These are phyloP conservation scores for Emmonsiellopsis sp. DNA, from an alignment of 2,329 filamentous ascomycete genomes.

Conservation along the genomic window DNA sequence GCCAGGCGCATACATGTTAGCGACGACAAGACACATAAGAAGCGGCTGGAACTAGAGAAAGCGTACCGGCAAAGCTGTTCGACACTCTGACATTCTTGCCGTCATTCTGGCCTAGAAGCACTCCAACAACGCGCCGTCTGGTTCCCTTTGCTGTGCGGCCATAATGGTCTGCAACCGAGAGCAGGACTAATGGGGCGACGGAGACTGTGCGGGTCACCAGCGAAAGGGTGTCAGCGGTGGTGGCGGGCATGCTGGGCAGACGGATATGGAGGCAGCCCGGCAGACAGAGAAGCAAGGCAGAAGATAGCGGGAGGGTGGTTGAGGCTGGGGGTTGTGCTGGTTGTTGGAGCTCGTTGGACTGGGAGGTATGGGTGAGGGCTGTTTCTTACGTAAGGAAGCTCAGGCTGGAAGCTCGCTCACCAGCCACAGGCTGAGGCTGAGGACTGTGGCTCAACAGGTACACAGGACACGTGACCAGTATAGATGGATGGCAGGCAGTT, in stretches of 20 bases:
- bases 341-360: background rate
- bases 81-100: constrained; percentile 94
- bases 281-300: background rate
- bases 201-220: constrained; percentile 92
- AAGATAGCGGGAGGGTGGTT: background rate
- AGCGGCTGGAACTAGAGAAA: background rate
- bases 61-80: constrained; percentile 92
- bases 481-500: no score
- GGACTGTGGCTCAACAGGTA: background rate
- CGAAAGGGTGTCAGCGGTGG: constrained; percentile 90
- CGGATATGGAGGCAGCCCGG: background rate
- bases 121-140: constrained; percentile 82
- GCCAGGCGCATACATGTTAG: background rate
- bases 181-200: constrained; percentile 92
- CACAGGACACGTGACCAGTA: background rate
- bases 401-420: background rate
- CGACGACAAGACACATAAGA: background rate
- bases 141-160: constrained; percentile 87
- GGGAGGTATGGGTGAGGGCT: background rate
- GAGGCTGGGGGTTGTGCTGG: background rate
- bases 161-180: constrained; percentile 97
- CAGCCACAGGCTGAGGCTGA: background rate
- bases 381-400: background rate
- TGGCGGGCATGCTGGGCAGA: constrained; percentile 70
- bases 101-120: constrained; percentile 89